Conservation (phyloP, 2,329 filamentous ascomycete species). For the Cladophialophora yegresii region DNA sequence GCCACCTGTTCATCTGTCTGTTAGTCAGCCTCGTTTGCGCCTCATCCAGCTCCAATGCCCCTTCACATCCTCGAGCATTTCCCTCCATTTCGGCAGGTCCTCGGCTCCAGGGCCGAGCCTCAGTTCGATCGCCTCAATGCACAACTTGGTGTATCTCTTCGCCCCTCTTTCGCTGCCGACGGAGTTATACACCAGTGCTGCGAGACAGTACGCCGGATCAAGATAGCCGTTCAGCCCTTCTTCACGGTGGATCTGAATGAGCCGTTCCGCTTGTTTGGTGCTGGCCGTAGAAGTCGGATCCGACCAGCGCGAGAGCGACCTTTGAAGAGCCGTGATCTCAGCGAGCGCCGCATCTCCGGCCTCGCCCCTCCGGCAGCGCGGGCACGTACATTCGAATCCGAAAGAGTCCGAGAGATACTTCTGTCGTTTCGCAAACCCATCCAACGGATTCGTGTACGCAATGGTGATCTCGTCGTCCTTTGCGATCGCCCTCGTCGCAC, state of each 20-base stretch:
- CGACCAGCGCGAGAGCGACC: slow-evolving; percentile 19
- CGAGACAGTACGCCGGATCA: slow-evolving; percentile 27
- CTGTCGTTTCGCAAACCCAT: slow-evolving; percentile 11
- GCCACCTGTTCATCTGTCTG: background rate
- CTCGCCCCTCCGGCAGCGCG: slow-evolving; percentile 19
- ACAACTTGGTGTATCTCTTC: slow-evolving; percentile 22
- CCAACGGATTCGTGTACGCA: slow-evolving; percentile 59
- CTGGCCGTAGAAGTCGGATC: slow-evolving; percentile 3
- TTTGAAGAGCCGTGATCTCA: slow-evolving; percentile 21
- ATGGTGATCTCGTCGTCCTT: slow-evolving; percentile 93
- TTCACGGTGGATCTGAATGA: slow-evolving; percentile 18
- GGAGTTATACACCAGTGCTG: slow-evolving; percentile 27
- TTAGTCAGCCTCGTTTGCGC: slow-evolving; percentile 11
- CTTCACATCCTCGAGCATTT: slow-evolving; percentile 16
- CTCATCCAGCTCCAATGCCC: slow-evolving; percentile 31
- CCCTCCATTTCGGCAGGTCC: slow-evolving; percentile 20
- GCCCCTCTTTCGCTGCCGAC: slow-evolving; percentile 21
- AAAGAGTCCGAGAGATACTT: slow-evolving; percentile 22
- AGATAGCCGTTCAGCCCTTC: slow-evolving; percentile 23
- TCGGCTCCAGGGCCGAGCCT: slow-evolving; percentile 16
- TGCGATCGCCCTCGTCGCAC: slow-evolving; percentile 66
- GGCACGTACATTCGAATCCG: slow-evolving; percentile 25
- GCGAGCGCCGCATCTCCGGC: slow-evolving; percentile 14
- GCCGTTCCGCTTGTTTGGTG: slow-evolving; percentile 19
- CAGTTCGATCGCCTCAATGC: slow-evolving; percentile 21